These are phyloP conservation scores for Penstemon eatonii DNA, from an alignment of 257 asterid species.

Conservation along the genomic window DNA sequence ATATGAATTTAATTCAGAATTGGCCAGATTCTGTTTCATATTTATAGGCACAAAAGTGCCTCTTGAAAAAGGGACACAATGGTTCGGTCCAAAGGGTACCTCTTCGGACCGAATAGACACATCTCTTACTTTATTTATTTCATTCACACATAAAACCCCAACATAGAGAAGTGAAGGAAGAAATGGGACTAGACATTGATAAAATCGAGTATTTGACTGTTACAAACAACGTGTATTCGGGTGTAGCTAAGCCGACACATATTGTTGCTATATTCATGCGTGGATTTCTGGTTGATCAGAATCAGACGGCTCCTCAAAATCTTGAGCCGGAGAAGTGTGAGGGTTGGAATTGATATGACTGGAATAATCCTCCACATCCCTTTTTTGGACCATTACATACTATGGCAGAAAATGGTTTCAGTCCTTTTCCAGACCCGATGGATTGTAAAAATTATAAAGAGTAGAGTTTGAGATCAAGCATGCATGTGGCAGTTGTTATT, in stretches of 20 bases:
- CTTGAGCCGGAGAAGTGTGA: constrained; percentile 61
- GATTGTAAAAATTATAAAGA: no score
- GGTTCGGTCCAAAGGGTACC: no score
- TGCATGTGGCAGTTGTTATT: no score
- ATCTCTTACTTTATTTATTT: no score
- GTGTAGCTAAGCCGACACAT: constrained; percentile 28
- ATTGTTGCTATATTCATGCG: constrained; percentile 51
- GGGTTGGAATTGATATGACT: constrained; percentile 71
- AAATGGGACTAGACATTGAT: constrained; percentile 47
- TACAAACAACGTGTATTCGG: constrained; percentile 34
- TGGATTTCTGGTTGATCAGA: constrained; percentile 36
- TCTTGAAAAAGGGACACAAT: no score
- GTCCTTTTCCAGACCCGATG: constrained; percentile 31
- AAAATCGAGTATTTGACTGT: constrained; percentile 42
- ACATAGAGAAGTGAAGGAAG: constrained; percentile 72
- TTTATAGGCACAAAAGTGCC: no score
- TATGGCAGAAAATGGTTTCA: constrained; percentile 35
- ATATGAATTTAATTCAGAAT: no score
- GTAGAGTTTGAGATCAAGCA: no score
- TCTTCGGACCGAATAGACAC: no score
- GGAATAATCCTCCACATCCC: constrained; percentile 51
- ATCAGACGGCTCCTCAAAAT: constrained; percentile 42
- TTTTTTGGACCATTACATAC: constrained; percentile 39
- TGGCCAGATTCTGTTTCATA: no score
- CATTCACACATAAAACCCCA: no score